Evolutionary conservation across 2,329 filamentous ascomycete species (phyloP).

Genomic region (Alternaria viburni): DNA sequence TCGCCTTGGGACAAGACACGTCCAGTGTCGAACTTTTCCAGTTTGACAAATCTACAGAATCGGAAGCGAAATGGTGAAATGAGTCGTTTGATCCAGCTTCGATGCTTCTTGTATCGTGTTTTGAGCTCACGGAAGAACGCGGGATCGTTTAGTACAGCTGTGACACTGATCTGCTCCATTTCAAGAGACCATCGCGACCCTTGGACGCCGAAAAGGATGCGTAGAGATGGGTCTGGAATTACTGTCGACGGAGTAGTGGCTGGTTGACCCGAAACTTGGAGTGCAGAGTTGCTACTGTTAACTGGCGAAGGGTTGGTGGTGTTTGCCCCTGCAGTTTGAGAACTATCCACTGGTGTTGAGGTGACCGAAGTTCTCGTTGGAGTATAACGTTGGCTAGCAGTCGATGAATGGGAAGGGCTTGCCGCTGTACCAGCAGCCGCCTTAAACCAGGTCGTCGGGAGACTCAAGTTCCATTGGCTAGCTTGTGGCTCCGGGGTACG

Average conservation of each 20-base stretch:
- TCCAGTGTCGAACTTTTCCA: neutral
- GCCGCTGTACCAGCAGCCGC: too few species aligned
- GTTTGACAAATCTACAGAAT: neutral
- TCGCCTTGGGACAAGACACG: neutral
- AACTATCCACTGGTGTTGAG: too few species aligned
- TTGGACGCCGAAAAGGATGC: neutral
- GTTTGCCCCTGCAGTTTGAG: neutral
- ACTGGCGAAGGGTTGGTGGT: accelerated
- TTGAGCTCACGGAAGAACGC: neutral
- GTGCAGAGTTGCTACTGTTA: accelerated
- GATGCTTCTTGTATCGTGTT: neutral
- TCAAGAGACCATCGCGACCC: neutral
- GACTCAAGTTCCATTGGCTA: too few species aligned
- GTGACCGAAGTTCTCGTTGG: neutral
- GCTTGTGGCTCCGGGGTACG: too few species aligned
- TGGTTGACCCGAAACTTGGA: neutral
- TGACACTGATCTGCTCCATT: neutral
- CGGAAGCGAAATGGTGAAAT: neutral
- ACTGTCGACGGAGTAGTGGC: accelerated
- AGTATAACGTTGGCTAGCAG: neutral
- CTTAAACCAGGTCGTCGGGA: too few species aligned
- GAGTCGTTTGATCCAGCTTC: neutral
- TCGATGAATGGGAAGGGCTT: too few species aligned
- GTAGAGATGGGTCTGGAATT: neutral
- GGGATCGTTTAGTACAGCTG: neutral